Percentiles rank a stretch among this genome's conserved stretches.
Evolutionary conservation across 108 stramenopile genomes (phyloP).

Genomic region (Pseudonitzschia multiseries): DNA sequence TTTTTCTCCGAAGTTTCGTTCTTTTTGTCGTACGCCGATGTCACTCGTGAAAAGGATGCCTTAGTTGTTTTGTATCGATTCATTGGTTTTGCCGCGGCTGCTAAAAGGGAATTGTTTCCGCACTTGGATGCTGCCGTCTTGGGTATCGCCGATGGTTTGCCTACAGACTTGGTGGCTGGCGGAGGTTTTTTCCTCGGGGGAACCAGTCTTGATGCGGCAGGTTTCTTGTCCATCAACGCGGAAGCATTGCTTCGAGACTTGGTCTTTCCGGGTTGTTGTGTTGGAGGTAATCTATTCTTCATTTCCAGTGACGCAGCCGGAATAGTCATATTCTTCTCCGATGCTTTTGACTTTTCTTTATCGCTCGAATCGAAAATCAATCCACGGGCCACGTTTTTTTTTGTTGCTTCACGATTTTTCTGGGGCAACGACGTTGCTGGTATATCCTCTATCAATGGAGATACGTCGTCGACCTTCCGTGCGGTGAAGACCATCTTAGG

Average conservation of each 20-base stretch:
- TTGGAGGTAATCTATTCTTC: background rate
- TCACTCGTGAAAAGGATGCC: constrained; percentile 10
- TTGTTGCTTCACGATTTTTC: background rate
- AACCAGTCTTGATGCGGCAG: background rate
- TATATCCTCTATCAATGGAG: constrained; percentile 4
- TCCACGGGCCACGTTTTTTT: constrained; percentile 3
- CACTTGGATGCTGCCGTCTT: background rate
- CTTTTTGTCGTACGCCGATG: constrained; percentile 3
- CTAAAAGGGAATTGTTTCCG: background rate
- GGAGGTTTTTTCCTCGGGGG: background rate
- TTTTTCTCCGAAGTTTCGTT: background rate
- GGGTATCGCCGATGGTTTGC: background rate
- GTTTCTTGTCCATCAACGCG: background rate
- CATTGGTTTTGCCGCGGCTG: background rate
- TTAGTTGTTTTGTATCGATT: background rate
- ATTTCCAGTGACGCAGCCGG: background rate
- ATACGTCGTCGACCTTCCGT: constrained; percentile 3
- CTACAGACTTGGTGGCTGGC: background rate
- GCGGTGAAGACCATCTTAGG: constrained; percentile 11
- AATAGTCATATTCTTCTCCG: background rate
- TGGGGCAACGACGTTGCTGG: background rate
- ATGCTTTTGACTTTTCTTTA: background rate
- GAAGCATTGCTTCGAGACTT: background rate
- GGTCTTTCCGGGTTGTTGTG: background rate
- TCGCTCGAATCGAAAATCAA: constrained; percentile 4